Evolutionary conservation across 805 yeast genomes (phyloP), one percentile per base, ranked within the genome.

Genomic region (Wickerhamiella siamensis): DNA sequence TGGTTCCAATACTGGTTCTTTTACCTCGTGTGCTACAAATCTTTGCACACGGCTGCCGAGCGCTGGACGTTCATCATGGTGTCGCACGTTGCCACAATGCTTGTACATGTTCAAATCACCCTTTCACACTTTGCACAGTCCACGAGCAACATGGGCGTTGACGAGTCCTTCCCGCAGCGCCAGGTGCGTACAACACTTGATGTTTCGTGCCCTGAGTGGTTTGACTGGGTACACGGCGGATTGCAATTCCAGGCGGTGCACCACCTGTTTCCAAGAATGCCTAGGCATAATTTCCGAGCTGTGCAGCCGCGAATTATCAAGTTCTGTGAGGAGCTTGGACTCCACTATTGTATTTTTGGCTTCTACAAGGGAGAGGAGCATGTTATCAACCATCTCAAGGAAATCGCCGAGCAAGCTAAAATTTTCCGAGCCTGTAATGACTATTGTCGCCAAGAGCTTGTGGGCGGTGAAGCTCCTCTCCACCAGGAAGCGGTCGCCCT

Each of bases 101-200:
- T 87, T 31, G 88, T 84, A n/a, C 95, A 84, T 59, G 94, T 84
- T 26, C 95, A 86, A 58, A 84, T 84, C 60, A 83, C 94, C 0
- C 67, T 84, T 34, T 77, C 87, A 12, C 95, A 84, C 58, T 84
- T 84, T 64, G 94, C 94, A 31, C 86, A 84, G 94, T 81, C 94
- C 1, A 86, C 95, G 0, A 70, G 91, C 4, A 94, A 84, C 54
- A 63, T 84, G 15, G 95, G 95, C 1, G 71, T 74, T 6, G 70
- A 78, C 34, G 95, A 84, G 58, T 70, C 84, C 5, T 84, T 84
- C 54, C 73, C 78, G 0, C 77, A 80, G 46, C 70, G 91, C 48
- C 95, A 84, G 61, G 56, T 84, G 2, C 69, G 95, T 51, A 86
- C 95, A 1, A 84, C 95, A 2, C 86, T 84, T 95, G 95, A 84